Percentiles rank a stretch among this genome's conserved stretches.
These are phyloP conservation scores for Kwoniella shandongensis DNA, from an alignment of 768 basidiomycete genomes.

Conservation along the genomic window DNA sequence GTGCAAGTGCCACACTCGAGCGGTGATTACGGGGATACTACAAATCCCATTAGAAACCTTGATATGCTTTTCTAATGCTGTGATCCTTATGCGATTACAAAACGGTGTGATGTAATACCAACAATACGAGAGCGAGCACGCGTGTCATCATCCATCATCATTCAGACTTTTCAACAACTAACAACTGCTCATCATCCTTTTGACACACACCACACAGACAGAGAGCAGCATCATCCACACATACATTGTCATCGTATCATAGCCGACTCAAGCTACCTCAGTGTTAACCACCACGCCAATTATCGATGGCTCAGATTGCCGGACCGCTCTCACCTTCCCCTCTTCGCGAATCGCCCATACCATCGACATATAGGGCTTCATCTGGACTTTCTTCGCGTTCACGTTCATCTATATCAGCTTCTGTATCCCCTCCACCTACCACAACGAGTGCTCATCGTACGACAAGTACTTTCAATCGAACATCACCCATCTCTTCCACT, in stretches of 20 bases:
- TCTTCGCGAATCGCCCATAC: constrained; percentile 6
- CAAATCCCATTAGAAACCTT: no score
- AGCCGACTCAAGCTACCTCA: no score
- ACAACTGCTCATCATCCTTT: neutral
- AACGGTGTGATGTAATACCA: no score
- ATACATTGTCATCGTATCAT: no score
- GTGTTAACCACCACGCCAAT: no score
- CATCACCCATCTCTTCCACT: neutral
- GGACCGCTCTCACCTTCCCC: constrained; percentile 14
- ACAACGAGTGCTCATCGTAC: neutral
- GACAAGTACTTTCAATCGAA: neutral
- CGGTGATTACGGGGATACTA: no score
- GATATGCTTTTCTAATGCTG: no score
- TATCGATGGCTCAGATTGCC: constrained; percentile 23
- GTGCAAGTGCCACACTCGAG: no score
- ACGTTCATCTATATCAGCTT: constrained; percentile 20
- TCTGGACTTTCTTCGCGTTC: constrained; percentile 11
- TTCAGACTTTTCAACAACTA: neutral
- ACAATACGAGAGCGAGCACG: no score
- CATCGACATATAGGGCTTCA: neutral
- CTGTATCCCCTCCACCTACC: constrained; percentile 12
- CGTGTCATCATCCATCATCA: neutral
- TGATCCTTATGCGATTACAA: no score
- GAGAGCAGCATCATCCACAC: no score
- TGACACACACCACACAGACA: neutral